Base-by-base conservation (phyloP, 2,329 filamentous ascomycete species). In the Fusarium keratoplasticum region DNA sequence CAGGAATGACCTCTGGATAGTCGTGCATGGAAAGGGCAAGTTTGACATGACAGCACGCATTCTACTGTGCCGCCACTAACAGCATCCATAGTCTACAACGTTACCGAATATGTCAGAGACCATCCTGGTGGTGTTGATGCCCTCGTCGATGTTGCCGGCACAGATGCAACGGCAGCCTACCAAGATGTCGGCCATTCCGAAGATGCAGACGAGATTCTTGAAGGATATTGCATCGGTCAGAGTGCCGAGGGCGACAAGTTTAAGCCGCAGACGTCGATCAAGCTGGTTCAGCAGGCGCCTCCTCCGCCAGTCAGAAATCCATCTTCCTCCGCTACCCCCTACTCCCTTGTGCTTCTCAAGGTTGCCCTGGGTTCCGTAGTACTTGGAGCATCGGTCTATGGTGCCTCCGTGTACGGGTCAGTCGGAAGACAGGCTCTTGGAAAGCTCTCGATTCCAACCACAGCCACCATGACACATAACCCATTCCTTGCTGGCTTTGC, bases 151-250 rank as follows among this genome's bases (percentile, higher is more conserved):
- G 92, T 94, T 33, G 94, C 88, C 76, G 94, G 94, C 66, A 91
- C 91, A 76, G 93, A 96, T 83, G 91, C 92, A 58, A 94, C 92
- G 50, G 91, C 94, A 80, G 92, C 91, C 47, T 96, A 95, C 78
- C 94, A 96, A 84, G 93, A 95, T 78, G 93, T 94, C 47, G 94
- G 94, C 50, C 94, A 97, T 86, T 95, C 92, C 50, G 93, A 94
- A 31, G 86, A 87, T 62, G 86, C 86, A 4, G 81, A 77, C 55
- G 85, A 86, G 40, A 83, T 85, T 55, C 83, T 87, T 80, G 79
- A 79, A 2, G 67, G 77, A 14, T 85, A 80, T 59, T 72, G 72
- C 44, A 57, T 87, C 35, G 86, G 85, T 4, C 40, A 20, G 80
- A 79, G 33, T 78, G 84, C 64, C 2, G 62, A 76, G 29, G 61